Evolutionary conservation across 768 basidiomycete species (phyloP).

Genomic region (Baorangia bicolor): DNA sequence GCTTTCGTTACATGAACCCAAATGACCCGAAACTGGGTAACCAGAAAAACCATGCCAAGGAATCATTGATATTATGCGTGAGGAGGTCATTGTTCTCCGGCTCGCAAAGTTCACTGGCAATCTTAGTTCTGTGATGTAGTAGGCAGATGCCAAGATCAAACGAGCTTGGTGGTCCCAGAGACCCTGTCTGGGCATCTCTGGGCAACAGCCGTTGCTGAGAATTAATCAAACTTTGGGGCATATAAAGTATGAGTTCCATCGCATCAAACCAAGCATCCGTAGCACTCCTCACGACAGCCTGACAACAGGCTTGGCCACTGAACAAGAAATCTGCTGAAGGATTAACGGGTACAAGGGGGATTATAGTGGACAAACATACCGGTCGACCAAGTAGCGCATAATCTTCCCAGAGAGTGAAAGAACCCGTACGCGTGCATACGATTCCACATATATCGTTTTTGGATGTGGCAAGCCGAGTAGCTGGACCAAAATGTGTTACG

Average conservation of each 20-base stretch:
- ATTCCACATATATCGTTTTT: constrained; percentile 83
- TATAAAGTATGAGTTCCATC: neutral
- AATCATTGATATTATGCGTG: neutral
- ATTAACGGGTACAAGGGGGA: neutral
- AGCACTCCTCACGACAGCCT: constrained; percentile 48
- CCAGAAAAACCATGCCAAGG: neutral
- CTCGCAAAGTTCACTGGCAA: neutral
- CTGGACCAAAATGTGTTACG: constrained; percentile 40
- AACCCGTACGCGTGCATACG: constrained; percentile 81
- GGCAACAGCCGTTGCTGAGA: neutral
- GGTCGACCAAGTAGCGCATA: constrained; percentile 78
- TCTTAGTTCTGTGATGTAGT: neutral
- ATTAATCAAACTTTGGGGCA: neutral
- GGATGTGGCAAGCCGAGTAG: constrained; percentile 73
- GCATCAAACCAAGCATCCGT: constrained; percentile 64
- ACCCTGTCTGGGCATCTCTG: neutral
- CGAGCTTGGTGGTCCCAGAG: neutral
- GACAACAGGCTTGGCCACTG: constrained; percentile 77
- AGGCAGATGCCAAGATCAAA: neutral
- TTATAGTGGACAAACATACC: constrained; percentile 65
- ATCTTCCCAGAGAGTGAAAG: constrained; percentile 86
- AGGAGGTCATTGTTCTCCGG: neutral
- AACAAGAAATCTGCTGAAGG: constrained; percentile 66
- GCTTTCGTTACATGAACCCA: neutral
- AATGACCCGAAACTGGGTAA: neutral